A percentile compares a stretch with the other conserved stretches of the same genome.
Evolutionary conservation across 2,329 filamentous ascomycete species (phyloP).

Genomic region (Apiospora aurea): DNA sequence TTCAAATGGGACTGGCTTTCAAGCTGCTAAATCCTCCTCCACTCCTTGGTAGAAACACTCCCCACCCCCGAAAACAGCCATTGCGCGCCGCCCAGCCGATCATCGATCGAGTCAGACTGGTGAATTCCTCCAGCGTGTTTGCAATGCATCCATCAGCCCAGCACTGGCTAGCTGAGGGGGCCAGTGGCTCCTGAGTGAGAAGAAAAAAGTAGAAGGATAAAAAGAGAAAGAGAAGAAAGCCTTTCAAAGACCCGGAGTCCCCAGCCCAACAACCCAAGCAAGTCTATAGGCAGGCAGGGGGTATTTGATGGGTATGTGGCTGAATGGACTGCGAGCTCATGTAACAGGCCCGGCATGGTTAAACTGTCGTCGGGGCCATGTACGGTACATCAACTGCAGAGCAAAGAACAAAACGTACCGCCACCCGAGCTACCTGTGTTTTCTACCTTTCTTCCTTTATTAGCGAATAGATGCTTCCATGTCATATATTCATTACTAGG

Average conservation of each 20-base stretch:
- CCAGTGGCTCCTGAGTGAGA: not conserved
- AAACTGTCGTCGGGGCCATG: not conserved
- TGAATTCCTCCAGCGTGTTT: slow-evolving; percentile 19
- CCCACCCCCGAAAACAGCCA: slow-evolving; percentile 3
- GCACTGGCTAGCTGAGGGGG: slow-evolving; percentile 30
- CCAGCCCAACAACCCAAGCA: not conserved
- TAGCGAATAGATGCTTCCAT: not conserved
- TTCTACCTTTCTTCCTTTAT: not conserved
- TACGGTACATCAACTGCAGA: not conserved
- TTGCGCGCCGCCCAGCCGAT: slow-evolving; percentile 24
- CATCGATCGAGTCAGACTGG: slow-evolving; percentile 41
- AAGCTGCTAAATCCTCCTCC: slow-evolving; percentile 10
- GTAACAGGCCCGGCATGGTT: slow-evolving; percentile 10
- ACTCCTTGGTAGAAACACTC: slow-evolving; percentile 4
- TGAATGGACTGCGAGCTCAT: not conserved
- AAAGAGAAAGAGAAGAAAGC: not conserved
- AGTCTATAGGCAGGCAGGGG: slow-evolving; percentile 10
- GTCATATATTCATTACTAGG: not conserved
- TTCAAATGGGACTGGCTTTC: not conserved
- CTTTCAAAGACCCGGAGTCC: not conserved
- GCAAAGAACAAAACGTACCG: not conserved
- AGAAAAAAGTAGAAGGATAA: not conserved
- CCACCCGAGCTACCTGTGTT: not conserved
- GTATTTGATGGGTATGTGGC: not conserved
- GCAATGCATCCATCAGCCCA: slow-evolving; percentile 26